Percentiles rank a stretch among this genome's conserved stretches.
These are phyloP conservation scores for Isatis lusitanica DNA, from an alignment of 441 rosid species.

Conservation along the genomic window DNA sequence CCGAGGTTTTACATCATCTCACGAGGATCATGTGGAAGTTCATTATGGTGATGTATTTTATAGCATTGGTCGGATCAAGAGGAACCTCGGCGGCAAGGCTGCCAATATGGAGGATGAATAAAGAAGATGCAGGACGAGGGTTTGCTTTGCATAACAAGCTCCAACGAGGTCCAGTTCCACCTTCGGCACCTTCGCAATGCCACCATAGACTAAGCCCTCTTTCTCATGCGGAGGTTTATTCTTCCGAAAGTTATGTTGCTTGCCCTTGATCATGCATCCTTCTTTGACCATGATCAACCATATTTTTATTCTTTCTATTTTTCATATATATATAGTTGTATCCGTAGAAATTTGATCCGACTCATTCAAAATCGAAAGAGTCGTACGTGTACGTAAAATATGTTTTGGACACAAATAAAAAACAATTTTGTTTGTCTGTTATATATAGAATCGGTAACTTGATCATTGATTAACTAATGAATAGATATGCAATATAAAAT, in stretches of 20 bases:
- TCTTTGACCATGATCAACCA: not conserved
- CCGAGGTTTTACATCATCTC: not conserved
- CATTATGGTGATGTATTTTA: slow-evolving; percentile 12
- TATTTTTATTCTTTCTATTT: not conserved
- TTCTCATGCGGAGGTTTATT: slow-evolving; percentile 23
- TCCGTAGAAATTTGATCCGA: not conserved
- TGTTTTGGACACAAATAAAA: not conserved
- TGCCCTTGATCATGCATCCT: slow-evolving; percentile 23
- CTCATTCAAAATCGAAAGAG: slow-evolving; percentile 7
- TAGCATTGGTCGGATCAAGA: slow-evolving; percentile 27
- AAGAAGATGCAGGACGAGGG: not conserved
- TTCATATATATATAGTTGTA: not conserved
- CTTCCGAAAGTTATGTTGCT: slow-evolving; percentile 24
- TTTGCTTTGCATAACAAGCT: slow-evolving; percentile 28
- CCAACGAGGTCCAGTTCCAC: slow-evolving; percentile 37
- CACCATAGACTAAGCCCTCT: slow-evolving; percentile 22
- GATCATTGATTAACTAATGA: not conserved
- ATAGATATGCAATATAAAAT: not conserved
- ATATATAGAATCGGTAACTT: not conserved
- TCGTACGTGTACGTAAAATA: not conserved
- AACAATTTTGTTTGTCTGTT: not conserved
- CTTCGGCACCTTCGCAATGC: slow-evolving; percentile 30
- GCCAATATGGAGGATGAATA: not conserved
- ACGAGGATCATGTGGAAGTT: slow-evolving; percentile 23
- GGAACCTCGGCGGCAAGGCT: slow-evolving; percentile 7